Evolutionary conservation across 192 early-diverging fungal species (phyloP).

Genomic region (Coemansia sp.): DNA sequence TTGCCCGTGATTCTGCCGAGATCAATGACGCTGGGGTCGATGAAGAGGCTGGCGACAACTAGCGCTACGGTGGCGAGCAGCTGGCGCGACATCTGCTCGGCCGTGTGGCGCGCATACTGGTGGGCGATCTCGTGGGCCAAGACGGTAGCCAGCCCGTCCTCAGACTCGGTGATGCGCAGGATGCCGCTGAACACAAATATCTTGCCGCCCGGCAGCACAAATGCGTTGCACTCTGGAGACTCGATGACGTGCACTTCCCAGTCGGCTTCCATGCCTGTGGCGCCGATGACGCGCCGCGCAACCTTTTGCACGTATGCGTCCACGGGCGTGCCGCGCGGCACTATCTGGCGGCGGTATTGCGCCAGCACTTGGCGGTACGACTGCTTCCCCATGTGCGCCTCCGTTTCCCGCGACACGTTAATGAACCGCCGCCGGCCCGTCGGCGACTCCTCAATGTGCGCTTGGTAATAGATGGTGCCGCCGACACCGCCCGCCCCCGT

Average conservation of each 20-base stretch:
- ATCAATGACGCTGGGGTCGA: slow-evolving; percentile 63
- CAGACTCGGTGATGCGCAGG: slow-evolving; percentile 74
- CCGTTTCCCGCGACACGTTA: slow-evolving; percentile 31
- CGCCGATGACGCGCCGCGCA: slow-evolving; percentile 69
- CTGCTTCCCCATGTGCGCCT: slow-evolving; percentile 61
- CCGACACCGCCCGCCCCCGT: slow-evolving; percentile 17
- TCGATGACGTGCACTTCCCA: slow-evolving; percentile 96
- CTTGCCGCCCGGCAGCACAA: slow-evolving; percentile 93
- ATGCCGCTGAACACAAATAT: slow-evolving; percentile 98
- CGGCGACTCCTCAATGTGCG: slow-evolving; percentile 49
- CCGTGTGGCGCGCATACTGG: slow-evolving; percentile 87
- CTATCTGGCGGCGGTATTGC: slow-evolving; percentile 66
- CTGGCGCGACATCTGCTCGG: slow-evolving; percentile 82
- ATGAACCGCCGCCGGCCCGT: slow-evolving; percentile 57
- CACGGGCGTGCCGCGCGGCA: slow-evolving; percentile 67
- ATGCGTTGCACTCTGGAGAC: slow-evolving; percentile 83
- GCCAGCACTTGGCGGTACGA: slow-evolving; percentile 73
- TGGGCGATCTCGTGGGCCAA: slow-evolving; percentile 95
- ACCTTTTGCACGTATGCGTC: slow-evolving; percentile 70
- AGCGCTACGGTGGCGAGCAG: slow-evolving; percentile 66
- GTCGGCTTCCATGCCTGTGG: slow-evolving; percentile 68
- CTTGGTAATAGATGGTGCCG: slow-evolving; percentile 37
- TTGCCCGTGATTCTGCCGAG: slow-evolving; percentile 67
- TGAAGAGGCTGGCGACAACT: slow-evolving; percentile 64
- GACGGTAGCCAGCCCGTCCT: slow-evolving; percentile 91